Evolutionary conservation across 2,329 filamentous ascomycete genomes (phyloP).

Genomic region (Hypoxylon sp.): DNA sequence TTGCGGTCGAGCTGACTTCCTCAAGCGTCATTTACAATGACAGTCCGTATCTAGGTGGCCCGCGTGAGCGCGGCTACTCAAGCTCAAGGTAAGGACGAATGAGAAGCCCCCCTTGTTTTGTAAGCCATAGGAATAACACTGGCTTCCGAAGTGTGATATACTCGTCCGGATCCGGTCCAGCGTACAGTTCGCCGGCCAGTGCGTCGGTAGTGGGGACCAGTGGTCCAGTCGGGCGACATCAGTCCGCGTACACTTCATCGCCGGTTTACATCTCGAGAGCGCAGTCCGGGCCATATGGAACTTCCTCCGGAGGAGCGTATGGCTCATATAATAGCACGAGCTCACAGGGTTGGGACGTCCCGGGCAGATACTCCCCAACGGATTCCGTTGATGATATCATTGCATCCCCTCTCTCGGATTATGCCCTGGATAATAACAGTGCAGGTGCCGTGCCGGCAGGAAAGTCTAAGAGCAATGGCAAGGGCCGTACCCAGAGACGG

Average conservation of each 20-base stretch:
- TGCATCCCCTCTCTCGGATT: conserved; percentile 72
- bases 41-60: conserved; percentile 47
- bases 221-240: conserved; percentile 58
- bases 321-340: conserved; percentile 60
- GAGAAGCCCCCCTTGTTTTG: conserved; percentile 41
- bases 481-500: conserved; percentile 72
- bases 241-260: conserved; percentile 58
- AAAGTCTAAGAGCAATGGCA: conserved; percentile 64
- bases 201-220: conserved; percentile 54
- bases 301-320: conserved; percentile 50
- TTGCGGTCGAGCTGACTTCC: conserved; percentile 51
- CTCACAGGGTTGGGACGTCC: conserved; percentile 64
- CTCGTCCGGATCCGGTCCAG: conserved; percentile 55
- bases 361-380: conserved; percentile 68
- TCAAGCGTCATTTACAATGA: conserved; percentile 54
- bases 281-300: conserved; percentile 59
- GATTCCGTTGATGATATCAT: conserved; percentile 72
- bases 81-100: conserved; percentile 54
- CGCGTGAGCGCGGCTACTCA: conserved; percentile 51
- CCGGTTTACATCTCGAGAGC: conserved; percentile 61
- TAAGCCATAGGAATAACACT: conserved; percentile 55
- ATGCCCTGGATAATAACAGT: conserved; percentile 67
- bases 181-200: conserved; percentile 55
- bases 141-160: conserved; percentile 61
- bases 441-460: conserved; percentile 59